These are phyloP conservation scores for Auriculariales sp. DNA, from an alignment of 768 basidiomycete species.

Conservation along the genomic window DNA sequence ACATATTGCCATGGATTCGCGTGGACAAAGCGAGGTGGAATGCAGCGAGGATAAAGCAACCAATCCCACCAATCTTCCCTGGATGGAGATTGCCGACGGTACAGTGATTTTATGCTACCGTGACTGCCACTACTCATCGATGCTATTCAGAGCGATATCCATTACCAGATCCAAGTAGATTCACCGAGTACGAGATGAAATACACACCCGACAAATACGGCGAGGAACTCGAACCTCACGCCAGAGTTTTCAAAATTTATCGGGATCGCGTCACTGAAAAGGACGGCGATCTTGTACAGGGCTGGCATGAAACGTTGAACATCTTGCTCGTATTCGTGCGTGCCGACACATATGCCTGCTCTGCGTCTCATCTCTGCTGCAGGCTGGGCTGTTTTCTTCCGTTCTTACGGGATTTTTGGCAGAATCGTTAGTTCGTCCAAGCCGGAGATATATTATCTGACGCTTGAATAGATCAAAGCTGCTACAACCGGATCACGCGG, in stretches of 20 bases:
- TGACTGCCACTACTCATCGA: too few relatives aligned
- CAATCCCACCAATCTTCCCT: too few relatives aligned
- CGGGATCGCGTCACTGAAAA: neutral
- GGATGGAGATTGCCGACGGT: too few relatives aligned
- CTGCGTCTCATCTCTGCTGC: neutral
- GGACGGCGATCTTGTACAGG: neutral
- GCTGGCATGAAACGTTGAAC: neutral
- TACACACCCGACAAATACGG: neutral
- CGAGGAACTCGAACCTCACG: neutral
- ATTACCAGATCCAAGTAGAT: too few relatives aligned
- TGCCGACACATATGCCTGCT: too few relatives aligned
- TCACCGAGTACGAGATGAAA: neutral
- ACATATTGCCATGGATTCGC: too few relatives aligned
- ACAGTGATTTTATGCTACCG: too few relatives aligned
- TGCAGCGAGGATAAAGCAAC: too few relatives aligned
- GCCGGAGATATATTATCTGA: too few relatives aligned
- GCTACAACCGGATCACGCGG: neutral
- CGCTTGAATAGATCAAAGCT: too few relatives aligned
- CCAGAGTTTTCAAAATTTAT: neutral
- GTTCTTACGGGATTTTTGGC: neutral
- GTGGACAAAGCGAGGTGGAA: too few relatives aligned
- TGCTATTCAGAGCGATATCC: too few relatives aligned
- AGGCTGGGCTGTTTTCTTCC: neutral
- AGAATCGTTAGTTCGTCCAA: neutral
- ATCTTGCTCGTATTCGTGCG: neutral